Evolutionary conservation across 305 asterid genomes (phyloP), one percentile per base, ranked within the genome.

Genomic region (Ajuga reptans): DNA sequence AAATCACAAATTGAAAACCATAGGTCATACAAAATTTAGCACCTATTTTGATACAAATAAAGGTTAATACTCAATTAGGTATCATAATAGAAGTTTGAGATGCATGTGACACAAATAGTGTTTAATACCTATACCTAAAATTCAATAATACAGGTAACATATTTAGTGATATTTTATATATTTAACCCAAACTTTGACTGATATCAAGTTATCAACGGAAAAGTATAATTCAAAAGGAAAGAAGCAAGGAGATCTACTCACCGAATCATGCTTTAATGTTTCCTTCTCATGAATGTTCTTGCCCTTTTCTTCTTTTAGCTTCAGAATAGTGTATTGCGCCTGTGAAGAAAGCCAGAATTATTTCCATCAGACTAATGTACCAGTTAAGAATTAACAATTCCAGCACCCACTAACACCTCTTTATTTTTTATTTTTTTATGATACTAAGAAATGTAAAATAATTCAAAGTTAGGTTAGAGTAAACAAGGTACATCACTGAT

Each of bases 271-370:
- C 75, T 78, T 81, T 50, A 86, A 78, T 39, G 47, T 53, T 69
- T 83, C 86, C 80, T 79, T 78, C 71, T 81, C 89, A 11, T 53
- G 75, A 31, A 64, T 15, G 71, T 78, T 50, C 68, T 65, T 78
- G 77, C 63, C 79, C 77, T 73, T 83, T 71, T 87, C 91, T 72
- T 81, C 86, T 73, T 69, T 80, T 33, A 91, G 85, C 88, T 82
- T 86, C 61, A 76, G 51, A 74, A 91, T 81, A 24, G 81, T 80
- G 71, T 73, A 11, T 45, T 81, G 77, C 16, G 96, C 95, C 96
- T 91, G 82, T 56, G 73, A 74, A 53, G 24, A 52, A 68, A 46
- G 41, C 47, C 77, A 61, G 58, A 63, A 65, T 21, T 52, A 11
- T 31, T 60, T 14, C 42, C 69, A 53, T 31, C 31, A 6, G 61